Conservation (phyloP, 2,329 filamentous ascomycete species). For the Pseudogymnoascus sp. region DNA sequence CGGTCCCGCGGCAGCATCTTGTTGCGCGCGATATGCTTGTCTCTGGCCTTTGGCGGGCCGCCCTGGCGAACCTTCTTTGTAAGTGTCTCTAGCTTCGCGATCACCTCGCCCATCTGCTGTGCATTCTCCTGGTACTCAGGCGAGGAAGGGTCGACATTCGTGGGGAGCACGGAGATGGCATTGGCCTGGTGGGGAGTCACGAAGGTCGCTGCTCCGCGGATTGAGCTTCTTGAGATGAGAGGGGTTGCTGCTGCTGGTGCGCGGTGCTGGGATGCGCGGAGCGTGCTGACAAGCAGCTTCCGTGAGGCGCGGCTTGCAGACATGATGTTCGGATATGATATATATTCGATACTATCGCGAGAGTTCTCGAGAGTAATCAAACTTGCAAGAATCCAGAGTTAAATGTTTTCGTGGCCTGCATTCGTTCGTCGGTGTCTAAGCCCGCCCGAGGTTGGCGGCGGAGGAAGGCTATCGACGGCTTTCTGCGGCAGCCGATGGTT, state of each 20-base stretch:
- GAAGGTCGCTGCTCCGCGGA: constrained; percentile 56
- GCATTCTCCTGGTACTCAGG: constrained; percentile 76
- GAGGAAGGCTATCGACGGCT: neutral
- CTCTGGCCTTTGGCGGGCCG: constrained; percentile 69
- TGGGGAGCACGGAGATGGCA: constrained; percentile 72
- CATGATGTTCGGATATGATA: constrained; percentile 31
- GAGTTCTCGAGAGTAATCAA: neutral
- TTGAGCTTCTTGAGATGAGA: constrained; percentile 11
- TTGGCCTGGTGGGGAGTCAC: constrained; percentile 72
- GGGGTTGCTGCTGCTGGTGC: constrained; percentile 18
- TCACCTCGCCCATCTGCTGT: constrained; percentile 64
- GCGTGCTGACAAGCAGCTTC: constrained; percentile 36
- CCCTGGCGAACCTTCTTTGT: constrained; percentile 65
- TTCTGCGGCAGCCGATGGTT: constrained; percentile 2
- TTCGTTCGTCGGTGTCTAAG: neutral
- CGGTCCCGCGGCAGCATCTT: constrained; percentile 95
- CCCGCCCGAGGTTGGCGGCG: neutral
- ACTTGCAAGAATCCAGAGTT: constrained; percentile 2
- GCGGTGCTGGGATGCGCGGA: constrained; percentile 28
- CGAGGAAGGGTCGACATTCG: constrained; percentile 66
- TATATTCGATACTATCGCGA: neutral
- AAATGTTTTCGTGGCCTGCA: neutral
- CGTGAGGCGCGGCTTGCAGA: constrained; percentile 38
- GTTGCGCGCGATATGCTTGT: constrained; percentile 78
- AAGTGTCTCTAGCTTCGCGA: constrained; percentile 58